Evolutionary conservation across 139 green algal genomes (phyloP).

Genomic region (Zygnema circumcarinatum): DNA sequence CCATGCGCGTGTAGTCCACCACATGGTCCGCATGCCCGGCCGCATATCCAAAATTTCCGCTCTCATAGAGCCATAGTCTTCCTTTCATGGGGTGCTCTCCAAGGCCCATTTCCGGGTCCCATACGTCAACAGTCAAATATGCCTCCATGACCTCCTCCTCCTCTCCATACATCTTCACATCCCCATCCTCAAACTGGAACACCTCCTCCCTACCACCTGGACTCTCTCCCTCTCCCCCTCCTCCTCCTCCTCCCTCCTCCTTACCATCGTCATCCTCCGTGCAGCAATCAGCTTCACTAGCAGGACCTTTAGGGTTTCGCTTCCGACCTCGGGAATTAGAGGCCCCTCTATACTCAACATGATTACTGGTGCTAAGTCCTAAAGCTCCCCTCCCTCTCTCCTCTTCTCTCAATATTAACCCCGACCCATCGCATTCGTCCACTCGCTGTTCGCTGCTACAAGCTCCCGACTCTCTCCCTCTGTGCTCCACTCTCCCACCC

Average conservation of each 20-base stretch:
- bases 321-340: too few species aligned
- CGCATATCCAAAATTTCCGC: not conserved
- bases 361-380: not conserved
- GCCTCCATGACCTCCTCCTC: not conserved
- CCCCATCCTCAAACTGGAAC: not conserved
- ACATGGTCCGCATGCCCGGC: not conserved
- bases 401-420: too few species aligned
- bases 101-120: not conserved
- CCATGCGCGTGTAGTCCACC: not conserved
- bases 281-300: not conserved
- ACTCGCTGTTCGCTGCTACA: too few species aligned
- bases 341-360: too few species aligned
- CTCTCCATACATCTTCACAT: not conserved
- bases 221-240: too few species aligned
- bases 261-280: not conserved
- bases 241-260: too few species aligned
- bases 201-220: not conserved
- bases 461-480: too few species aligned
- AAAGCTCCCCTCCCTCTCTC: not conserved
- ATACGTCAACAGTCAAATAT: not conserved
- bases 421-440: too few species aligned
- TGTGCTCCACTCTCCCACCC: not conserved
- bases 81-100: too few species aligned
- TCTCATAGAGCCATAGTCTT: not conserved
- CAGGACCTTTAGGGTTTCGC: too few species aligned